Conservation (phyloP, 352 stramenopile species). For the Phytophthora nicotianae region DNA sequence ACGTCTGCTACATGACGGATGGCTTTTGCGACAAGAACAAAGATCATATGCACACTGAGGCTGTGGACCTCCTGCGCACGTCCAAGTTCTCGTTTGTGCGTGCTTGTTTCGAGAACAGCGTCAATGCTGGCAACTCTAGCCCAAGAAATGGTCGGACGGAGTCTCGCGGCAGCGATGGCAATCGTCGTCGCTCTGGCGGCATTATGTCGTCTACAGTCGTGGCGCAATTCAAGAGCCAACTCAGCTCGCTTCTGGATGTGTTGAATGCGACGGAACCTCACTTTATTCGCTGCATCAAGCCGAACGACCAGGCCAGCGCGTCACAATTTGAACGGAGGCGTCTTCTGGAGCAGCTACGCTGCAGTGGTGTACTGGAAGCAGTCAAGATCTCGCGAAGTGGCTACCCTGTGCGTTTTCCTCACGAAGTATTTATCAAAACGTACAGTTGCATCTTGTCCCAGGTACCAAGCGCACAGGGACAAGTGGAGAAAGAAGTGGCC, state of each 20-base stretch:
- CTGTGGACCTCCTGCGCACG: constrained; percentile 71
- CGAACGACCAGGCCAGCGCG: constrained; percentile 74
- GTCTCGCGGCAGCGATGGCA: constrained; percentile 42
- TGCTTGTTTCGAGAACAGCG: constrained; percentile 63
- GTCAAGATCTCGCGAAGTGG: constrained; percentile 89
- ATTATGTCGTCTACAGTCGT: constrained; percentile 88
- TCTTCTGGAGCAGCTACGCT: constrained; percentile 85
- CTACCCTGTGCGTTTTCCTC: constrained; percentile 95
- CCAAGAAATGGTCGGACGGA: constrained; percentile 29
- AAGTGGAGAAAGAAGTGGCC: constrained; percentile 58
- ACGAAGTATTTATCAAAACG: constrained; percentile 92
- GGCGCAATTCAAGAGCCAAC: constrained; percentile 94
- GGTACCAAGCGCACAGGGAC: constrained; percentile 40
- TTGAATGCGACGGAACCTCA: constrained; percentile 95
- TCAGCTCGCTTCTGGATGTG: constrained; percentile 92
- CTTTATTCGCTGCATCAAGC: constrained; percentile 92
- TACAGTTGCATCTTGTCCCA: constrained; percentile 74
- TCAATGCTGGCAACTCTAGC: constrained; percentile 25
- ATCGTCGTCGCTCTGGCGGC: constrained; percentile 58
- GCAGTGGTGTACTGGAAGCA: constrained; percentile 87
- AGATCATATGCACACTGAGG: constrained; percentile 86
- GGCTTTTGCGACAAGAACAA: constrained; percentile 93
- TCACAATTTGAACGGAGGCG: constrained; percentile 67
- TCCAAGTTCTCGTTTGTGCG: constrained; percentile 73
- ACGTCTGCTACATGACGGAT: constrained; percentile 81